Base-by-base conservation (phyloP, 2,329 filamentous ascomycete genomes). In the Ceratocystis albifundus region DNA sequence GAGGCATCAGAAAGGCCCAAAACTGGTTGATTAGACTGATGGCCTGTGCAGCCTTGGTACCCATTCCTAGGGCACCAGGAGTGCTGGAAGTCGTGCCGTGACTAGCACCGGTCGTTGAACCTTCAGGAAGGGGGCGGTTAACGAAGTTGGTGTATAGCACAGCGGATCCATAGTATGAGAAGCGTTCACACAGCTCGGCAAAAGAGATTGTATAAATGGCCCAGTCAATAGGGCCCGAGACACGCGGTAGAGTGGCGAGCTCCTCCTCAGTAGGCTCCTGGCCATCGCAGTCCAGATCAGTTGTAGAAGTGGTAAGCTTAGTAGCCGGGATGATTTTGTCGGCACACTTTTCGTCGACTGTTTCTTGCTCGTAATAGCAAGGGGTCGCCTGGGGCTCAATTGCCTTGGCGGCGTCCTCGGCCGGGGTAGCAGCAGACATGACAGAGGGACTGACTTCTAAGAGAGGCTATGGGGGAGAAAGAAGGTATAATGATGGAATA, bases 101-200 rank as follows among this genome's bases (percentile, higher is more conserved):
- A 46, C 74, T 75, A 48, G 80, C 79, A 67, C 84, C 85, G 0
- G 82, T 84, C 25, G 71, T 78, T 4, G 82, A 85, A 17, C 79
- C 79, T 0, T 69, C 64, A 0, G 84, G 84, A 32, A 86, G 75
- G 41, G 77, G 76, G 64, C 80, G 77, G 70, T 83, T 81, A 71
- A 87, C 80, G 71, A 84, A 87, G 75, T 87, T 87, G 73, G 83
- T 84, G 82, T 86, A 88, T 36, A 89, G 78, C 41, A 86, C 80
- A 55, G 83, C 81, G 3, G 85, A 86, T 65, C 88, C 88, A 72
- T 90, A 90, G 81, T 89, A 91, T 15, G 85, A 87, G 76, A 89
- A 89, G 62, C 88, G 85, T 76, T 91, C 88, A 76, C 85, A 88
- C 66, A 89, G 77, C 75, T 91, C 88, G 68, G 88, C 83, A 69